A percentile compares a stretch with the other conserved stretches of the same genome.
phyloP scores from a whole-genome alignment of 1,284 basidiomycete species.

The Cryptococcus sp. region DNA sequence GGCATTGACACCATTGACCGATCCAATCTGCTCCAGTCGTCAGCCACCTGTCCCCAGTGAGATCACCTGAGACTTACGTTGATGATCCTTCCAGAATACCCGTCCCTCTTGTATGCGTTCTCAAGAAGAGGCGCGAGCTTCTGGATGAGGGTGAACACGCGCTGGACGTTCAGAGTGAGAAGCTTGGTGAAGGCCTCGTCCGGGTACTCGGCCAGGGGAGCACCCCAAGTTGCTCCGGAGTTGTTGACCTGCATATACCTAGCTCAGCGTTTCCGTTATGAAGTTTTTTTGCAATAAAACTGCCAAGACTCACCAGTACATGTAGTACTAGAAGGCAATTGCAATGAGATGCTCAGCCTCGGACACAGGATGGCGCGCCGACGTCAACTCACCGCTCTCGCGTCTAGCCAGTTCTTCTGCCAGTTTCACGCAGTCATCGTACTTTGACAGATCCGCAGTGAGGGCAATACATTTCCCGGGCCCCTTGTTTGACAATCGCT shows the following conservation, averaged over 20 bases:
- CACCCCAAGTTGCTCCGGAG: constrained; percentile 65
- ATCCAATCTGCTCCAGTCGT: constrained; percentile 57
- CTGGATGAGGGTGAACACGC: constrained; percentile 68
- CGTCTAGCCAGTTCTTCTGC: constrained; percentile 55
- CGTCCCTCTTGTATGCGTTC: constrained; percentile 55
- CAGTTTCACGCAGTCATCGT: constrained; percentile 59
- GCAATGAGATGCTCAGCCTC: background rate
- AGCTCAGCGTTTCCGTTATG: background rate
- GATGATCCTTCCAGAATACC: constrained; percentile 56
- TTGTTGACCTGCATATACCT: constrained; percentile 57
- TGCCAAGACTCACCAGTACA: constrained; percentile 52
- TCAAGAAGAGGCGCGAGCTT: constrained; percentile 62
- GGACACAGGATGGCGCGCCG: background rate
- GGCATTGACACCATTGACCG: constrained; percentile 59
- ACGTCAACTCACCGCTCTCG: constrained; percentile 54
- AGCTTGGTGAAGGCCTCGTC: constrained; percentile 52
- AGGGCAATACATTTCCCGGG: constrained; percentile 60
- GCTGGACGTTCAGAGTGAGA: constrained; percentile 63
- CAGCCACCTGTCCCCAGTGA: constrained; percentile 1
- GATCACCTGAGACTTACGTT: constrained; percentile 53
- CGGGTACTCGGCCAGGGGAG: constrained; percentile 58
- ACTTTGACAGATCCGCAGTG: constrained; percentile 61
- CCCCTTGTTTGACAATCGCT: constrained; percentile 58
- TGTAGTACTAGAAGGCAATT: constrained; percentile 51
- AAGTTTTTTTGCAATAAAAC: background rate